A percentile compares a stretch with the other conserved stretches of the same genome.
Evolutionary conservation across 129 eudicot species (phyloP).

Genomic region (Saussurea involucrata): DNA sequence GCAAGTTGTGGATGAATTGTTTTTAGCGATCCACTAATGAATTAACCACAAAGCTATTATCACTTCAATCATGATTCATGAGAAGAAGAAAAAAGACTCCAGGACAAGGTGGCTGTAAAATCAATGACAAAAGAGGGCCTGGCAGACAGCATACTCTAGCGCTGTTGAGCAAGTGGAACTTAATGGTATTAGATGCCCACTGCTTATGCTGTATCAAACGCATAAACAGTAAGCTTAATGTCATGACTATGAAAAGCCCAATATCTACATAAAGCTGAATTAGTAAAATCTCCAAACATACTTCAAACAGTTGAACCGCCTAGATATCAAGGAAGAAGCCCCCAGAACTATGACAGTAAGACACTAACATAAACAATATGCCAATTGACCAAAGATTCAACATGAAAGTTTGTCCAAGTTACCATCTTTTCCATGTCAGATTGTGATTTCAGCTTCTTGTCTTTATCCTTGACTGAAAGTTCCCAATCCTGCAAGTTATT

Average conservation of each 20-base stretch:
- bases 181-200: background rate
- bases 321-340: background rate
- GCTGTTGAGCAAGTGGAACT: background rate
- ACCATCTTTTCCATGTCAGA: slow-evolving; percentile 53
- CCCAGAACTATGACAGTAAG: background rate
- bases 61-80: slow-evolving; percentile 1
- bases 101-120: background rate
- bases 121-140: slow-evolving; percentile 1
- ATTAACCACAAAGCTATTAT: background rate
- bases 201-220: background rate
- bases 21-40: background rate
- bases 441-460: slow-evolving; percentile 64
- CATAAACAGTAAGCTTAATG: background rate
- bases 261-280: slow-evolving; percentile 1
- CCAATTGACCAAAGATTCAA: background rate
- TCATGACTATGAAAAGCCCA: background rate
- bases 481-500: slow-evolving; percentile 96
- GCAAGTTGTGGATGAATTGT: background rate
- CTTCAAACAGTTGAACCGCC: background rate
- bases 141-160: background rate
- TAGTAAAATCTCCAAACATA: background rate
- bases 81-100: background rate
- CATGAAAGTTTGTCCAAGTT: slow-evolving; percentile 9
- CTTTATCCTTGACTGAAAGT: slow-evolving; percentile 58
- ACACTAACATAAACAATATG: background rate